phyloP scores from a whole-genome alignment of 441 rosid genomes.

The Monsonia emarginata region DNA sequence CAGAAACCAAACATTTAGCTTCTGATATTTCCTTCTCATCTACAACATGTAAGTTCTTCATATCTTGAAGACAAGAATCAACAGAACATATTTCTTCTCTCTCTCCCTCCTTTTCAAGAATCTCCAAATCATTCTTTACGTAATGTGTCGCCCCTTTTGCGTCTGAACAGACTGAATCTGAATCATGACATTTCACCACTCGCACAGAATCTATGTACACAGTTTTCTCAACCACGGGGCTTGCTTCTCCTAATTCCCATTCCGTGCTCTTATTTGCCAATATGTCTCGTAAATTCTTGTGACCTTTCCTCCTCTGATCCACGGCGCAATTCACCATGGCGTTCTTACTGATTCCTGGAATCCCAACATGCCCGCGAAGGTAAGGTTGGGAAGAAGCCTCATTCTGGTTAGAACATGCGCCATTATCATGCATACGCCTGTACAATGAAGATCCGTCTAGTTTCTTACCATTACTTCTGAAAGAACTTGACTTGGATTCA shows the following conservation, averaged over 20 bases:
- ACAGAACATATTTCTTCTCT: constrained; percentile 19
- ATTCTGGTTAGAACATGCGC: constrained; percentile 1
- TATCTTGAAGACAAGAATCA: constrained; percentile 25
- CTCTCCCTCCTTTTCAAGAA: constrained; percentile 11
- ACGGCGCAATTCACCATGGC: too few relatives aligned
- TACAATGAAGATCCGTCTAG: constrained; percentile 25
- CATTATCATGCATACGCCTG: constrained; percentile 29
- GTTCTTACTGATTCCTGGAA: constrained; percentile 21
- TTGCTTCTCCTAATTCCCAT: constrained; percentile 30
- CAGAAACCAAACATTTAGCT: constrained; percentile 20
- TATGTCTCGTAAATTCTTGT: constrained; percentile 42
- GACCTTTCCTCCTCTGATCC: too few relatives aligned
- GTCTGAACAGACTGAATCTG: constrained; percentile 27
- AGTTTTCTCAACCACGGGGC: constrained; percentile 57
- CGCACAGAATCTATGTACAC: constrained; percentile 60
- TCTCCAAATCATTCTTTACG: constrained; percentile 14
- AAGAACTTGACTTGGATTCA: constrained; percentile 14
- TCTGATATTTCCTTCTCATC: constrained; percentile 20
- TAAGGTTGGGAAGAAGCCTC: constrained; percentile 10
- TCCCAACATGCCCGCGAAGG: constrained; percentile 7
- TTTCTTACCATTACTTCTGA: constrained; percentile 11
- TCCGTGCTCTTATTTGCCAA: constrained; percentile 36
- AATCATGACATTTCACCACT: constrained; percentile 22
- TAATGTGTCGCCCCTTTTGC: constrained; percentile 13
- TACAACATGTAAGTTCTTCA: constrained; percentile 11